Percentiles rank a stretch among this genome's conserved stretches.
Conservation (phyloP, 192 early-diverging fungal genomes). For the Rhizophagus clarus region DNA sequence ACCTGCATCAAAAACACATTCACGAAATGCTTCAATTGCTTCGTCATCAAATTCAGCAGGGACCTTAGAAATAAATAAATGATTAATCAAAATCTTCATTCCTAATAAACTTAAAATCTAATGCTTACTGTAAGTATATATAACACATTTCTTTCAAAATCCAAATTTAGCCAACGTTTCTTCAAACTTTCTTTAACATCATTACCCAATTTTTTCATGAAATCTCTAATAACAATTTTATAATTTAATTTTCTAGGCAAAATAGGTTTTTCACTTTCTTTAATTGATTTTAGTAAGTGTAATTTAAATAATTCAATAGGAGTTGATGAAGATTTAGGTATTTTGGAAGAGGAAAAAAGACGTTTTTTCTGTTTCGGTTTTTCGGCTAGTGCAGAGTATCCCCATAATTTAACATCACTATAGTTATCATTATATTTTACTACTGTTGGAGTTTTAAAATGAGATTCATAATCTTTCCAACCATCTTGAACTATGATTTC, state of each 20-base stretch:
- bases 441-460: neutral
- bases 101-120: too few species aligned
- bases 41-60: neutral
- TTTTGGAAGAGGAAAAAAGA: neutral
- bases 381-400: neutral
- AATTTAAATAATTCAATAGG: constrained; percentile 16
- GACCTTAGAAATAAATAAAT: neutral
- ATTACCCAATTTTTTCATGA: neutral
- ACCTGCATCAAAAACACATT: neutral
- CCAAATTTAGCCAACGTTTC: neutral
- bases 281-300: neutral
- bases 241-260: neutral
- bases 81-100: too few species aligned
- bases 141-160: neutral
- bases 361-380: neutral
- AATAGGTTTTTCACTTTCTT: neutral
- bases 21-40: neutral
- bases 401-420: neutral
- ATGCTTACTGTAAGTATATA: neutral
- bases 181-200: neutral
- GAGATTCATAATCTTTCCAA: neutral
- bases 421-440: neutral
- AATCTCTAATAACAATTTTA: constrained; percentile 7
- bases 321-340: neutral
- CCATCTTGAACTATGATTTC: neutral